Evolutionary conservation across 805 yeast genomes (phyloP), one percentile per base, ranked within the genome.

Genomic region (Lipomyces starkeyi): DNA sequence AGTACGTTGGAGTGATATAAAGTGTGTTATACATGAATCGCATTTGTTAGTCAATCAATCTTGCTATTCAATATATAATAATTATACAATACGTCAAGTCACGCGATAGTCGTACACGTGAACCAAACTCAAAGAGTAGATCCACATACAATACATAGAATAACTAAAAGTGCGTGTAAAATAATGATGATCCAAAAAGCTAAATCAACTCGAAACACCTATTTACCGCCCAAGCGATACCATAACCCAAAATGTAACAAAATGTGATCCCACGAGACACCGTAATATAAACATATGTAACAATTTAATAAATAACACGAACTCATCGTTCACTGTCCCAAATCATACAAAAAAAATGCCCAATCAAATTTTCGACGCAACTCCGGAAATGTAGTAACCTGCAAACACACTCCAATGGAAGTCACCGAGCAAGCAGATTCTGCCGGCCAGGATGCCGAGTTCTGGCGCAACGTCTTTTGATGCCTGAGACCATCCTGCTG

Each of bases 351-450:
- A 37, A 43, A 43, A 43, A 7, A 43, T 43, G 49, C 49, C n/a
- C 22, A 1, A 17, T 43, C 49, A 43, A 43, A 6, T 17, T 43
- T 43, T 17, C 49, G 49, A 43, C 22, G 22, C 14, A 43, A 43
- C 49, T 53, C 60, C 65, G 56, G 61, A 29, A 56, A 47, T 62
- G 49, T 69, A 69, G 58, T 69, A 69, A 6, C 65, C 64, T 9
- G 69, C 57, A 62, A 69, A 69, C 43, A 70, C 73, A 34, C 62
- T 55, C 73, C 73, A 70, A 20, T 70, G 73, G 59, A 68, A 70
- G 32, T 65, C 63, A 2, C 67, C 72, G 17, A 70, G 62, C 52
- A 65, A 58, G 47, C 67, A 62, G 20, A 70, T 49, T 7, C 72
- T 49, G 20, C 65, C 67, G 13, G 71, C 67, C 59, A 70, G 37